Percentiles rank a stretch among this genome's conserved stretches.
phyloP scores from a whole-genome alignment of 179 eudicot species.

The Gypsophila paniculata region DNA sequence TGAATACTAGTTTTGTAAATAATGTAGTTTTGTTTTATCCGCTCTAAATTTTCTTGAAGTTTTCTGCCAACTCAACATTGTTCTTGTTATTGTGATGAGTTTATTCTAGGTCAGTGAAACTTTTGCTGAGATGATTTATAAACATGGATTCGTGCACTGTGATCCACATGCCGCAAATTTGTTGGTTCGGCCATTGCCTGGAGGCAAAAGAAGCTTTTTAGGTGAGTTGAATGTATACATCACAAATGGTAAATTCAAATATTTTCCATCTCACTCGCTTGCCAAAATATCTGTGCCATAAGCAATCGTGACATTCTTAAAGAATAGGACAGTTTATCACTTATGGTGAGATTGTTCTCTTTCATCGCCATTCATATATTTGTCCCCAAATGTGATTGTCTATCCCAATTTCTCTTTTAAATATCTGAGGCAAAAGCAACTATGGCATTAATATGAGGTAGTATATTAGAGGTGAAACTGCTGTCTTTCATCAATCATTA shows the following conservation, averaged over 20 bases:
- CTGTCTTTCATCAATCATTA: neutral
- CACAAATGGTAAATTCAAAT: neutral
- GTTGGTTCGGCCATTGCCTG: conserved; percentile 81
- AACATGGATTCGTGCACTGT: conserved; percentile 98
- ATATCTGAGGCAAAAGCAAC: no score
- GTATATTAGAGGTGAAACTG: neutral
- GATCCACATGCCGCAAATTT: conserved; percentile 98
- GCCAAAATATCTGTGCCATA: no score
- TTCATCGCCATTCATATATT: no score
- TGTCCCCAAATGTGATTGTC: neutral
- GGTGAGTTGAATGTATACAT: conserved; percentile 42
- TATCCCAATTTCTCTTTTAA: no score
- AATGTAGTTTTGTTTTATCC: neutral
- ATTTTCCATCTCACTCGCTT: no score
- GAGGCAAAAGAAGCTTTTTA: conserved; percentile 48
- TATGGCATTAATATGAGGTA: neutral
- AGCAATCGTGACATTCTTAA: no score
- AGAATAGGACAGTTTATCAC: no score
- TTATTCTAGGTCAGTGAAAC: conserved; percentile 71
- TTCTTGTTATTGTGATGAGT: neutral
- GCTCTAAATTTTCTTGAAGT: neutral
- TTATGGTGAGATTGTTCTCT: no score
- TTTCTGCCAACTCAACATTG: neutral
- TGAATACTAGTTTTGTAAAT: conserved; percentile 8
- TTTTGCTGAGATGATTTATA: conserved; percentile 98